phyloP scores from a whole-genome alignment of 352 stramenopile species.

The Vaucheria bursata region DNA sequence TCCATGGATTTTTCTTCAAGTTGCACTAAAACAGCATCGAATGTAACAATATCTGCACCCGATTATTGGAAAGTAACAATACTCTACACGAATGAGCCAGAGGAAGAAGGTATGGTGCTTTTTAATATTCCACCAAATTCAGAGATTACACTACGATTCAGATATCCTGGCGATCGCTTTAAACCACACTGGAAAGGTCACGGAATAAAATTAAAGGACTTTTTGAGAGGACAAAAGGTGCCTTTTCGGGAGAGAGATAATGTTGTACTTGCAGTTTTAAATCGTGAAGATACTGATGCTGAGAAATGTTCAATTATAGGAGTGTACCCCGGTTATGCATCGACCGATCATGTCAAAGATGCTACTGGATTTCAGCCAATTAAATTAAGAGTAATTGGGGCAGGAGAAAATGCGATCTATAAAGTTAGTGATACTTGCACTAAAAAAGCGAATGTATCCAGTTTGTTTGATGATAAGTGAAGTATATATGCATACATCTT shows the following conservation, averaged over 20 bases:
- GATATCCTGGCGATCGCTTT: constrained; percentile 50
- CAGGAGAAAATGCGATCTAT: neutral
- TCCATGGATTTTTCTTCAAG: too few species aligned
- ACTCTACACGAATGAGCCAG: too few species aligned
- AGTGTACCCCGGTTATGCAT: neutral
- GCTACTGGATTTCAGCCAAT: neutral
- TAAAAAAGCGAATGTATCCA: too few species aligned
- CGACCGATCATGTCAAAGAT: neutral
- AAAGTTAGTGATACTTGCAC: too few species aligned
- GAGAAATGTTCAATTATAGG: too few species aligned
- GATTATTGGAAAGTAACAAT: too few species aligned
- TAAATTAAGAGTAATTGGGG: neutral
- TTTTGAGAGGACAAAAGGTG: constrained; percentile 63
- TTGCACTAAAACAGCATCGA: too few species aligned
- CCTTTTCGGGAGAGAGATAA: constrained; percentile 55
- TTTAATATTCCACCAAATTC: constrained; percentile 18
- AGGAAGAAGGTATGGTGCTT: constrained; percentile 25
- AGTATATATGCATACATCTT: too few species aligned
- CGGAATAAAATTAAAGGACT: constrained; percentile 60
- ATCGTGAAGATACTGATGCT: neutral
- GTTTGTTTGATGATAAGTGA: too few species aligned
- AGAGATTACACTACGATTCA: constrained; percentile 18
- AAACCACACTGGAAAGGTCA: constrained; percentile 56
- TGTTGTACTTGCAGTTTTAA: constrained; percentile 20
- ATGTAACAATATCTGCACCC: too few species aligned